phyloP scores from a whole-genome alignment of 768 basidiomycete species.

The Mycena amicta region DNA sequence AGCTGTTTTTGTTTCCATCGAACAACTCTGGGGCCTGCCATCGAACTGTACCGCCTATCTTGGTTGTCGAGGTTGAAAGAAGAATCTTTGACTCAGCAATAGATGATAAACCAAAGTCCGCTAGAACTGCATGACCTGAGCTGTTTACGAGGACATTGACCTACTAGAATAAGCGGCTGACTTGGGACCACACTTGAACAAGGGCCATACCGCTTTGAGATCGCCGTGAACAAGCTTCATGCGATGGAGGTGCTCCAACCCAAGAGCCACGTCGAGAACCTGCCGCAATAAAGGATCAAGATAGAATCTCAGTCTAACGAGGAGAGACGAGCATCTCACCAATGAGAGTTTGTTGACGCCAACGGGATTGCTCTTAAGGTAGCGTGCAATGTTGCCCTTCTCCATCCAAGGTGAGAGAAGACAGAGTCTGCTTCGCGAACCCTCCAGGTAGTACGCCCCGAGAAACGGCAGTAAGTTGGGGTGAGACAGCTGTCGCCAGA shows the following conservation, averaged over 20 bases:
- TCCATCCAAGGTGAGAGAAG: conserved; percentile 46
- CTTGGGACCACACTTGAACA: no score
- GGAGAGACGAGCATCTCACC: no score
- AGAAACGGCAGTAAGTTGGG: conserved; percentile 35
- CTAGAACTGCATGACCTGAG: conserved; percentile 27
- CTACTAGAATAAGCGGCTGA: no score
- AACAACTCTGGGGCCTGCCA: conserved; percentile 34
- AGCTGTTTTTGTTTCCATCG: conserved; percentile 17
- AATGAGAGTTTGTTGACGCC: conserved; percentile 26
- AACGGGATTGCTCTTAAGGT: conserved; percentile 30
- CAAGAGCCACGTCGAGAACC: conserved; percentile 28
- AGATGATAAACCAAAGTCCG: conserved; percentile 32
- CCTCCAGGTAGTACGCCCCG: conserved; percentile 27
- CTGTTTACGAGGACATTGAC: conserved; percentile 30
- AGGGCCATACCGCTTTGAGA: conserved; percentile 35
- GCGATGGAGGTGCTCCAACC: conserved; percentile 25
- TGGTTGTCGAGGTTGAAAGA: conserved; percentile 16
- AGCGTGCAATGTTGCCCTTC: conserved; percentile 32
- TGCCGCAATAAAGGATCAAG: no score
- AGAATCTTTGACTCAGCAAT: conserved; percentile 24
- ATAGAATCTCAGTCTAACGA: background rate
- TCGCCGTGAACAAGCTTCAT: conserved; percentile 30
- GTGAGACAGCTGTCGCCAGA: conserved; percentile 36
- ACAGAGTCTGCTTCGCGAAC: conserved; percentile 1
- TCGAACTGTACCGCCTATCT: conserved; percentile 24